These are phyloP conservation scores for Kwoniella shivajii DNA, from an alignment of 1,284 basidiomycete species.

Conservation along the genomic window DNA sequence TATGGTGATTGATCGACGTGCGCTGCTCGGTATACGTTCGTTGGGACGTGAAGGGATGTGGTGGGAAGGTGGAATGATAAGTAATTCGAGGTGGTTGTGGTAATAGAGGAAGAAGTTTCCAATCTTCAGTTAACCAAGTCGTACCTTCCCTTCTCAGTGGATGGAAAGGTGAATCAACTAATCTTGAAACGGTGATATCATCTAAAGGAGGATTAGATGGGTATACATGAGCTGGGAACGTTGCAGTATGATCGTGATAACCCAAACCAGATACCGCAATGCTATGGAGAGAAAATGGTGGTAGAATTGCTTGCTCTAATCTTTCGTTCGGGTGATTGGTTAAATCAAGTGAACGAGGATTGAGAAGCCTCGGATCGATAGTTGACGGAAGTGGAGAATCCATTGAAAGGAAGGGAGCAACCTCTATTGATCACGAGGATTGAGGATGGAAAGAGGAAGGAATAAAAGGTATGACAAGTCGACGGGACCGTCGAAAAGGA, in stretches of 20 bases:
- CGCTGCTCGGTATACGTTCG: neutral
- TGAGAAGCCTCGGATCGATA: neutral
- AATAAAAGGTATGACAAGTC: neutral
- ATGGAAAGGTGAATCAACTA: neutral
- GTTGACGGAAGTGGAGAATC: neutral
- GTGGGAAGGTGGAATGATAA: neutral
- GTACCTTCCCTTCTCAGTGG: neutral
- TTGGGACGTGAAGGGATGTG: neutral
- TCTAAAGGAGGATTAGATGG: neutral
- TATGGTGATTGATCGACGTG: neutral
- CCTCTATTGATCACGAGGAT: neutral
- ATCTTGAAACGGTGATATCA: neutral
- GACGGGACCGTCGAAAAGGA: neutral
- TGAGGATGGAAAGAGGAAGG: neutral
- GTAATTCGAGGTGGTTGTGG: neutral
- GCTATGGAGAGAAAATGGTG: neutral
- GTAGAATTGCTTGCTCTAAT: too few species aligned
- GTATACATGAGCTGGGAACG: neutral
- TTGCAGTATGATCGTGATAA: neutral
- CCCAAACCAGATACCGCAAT: neutral
- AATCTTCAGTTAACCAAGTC: conserved; percentile 4
- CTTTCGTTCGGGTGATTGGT: too few species aligned
- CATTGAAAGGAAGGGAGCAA: neutral
- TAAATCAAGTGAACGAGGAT: neutral
- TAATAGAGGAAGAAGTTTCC: neutral